Evolutionary conservation across 2,329 filamentous ascomycete species (phyloP).

Genomic region (Hypoxylon sp.): DNA sequence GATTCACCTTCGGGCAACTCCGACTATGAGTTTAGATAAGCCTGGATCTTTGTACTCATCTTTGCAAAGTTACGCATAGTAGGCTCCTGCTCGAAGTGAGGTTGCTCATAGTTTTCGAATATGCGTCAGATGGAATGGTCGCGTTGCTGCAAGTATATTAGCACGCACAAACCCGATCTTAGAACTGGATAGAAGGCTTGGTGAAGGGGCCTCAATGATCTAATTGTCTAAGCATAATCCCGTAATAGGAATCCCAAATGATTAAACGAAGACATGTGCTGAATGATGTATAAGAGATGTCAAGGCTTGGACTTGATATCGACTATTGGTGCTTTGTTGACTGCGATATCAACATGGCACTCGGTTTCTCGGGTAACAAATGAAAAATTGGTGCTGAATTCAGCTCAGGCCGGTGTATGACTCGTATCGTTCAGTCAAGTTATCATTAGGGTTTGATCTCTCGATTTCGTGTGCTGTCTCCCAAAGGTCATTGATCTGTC

Average conservation of each 20-base stretch:
- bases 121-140: not conserved
- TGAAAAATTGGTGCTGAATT: not conserved
- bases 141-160: conserved; percentile 9
- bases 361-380: not conserved
- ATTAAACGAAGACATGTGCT: not conserved
- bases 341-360: not conserved
- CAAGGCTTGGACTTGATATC: not conserved
- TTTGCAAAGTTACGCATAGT: not conserved
- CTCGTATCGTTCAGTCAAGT: not conserved
- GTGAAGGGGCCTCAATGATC: not conserved
- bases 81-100: not conserved
- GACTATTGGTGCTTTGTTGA: not conserved
- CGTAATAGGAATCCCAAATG: not conserved
- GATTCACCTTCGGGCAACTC: not conserved
- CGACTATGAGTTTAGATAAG: not conserved
- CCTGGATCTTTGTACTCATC: not conserved
- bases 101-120: not conserved
- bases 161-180: not conserved
- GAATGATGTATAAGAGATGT: not conserved
- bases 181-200: not conserved
- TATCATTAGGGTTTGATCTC: not conserved
- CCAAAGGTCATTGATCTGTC: not conserved
- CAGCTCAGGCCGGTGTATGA: not conserved
- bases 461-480: not conserved
- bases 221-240: not conserved